Conservation (phyloP, 1,284 basidiomycete genomes). For the Cryptococcus depauperatus region DNA sequence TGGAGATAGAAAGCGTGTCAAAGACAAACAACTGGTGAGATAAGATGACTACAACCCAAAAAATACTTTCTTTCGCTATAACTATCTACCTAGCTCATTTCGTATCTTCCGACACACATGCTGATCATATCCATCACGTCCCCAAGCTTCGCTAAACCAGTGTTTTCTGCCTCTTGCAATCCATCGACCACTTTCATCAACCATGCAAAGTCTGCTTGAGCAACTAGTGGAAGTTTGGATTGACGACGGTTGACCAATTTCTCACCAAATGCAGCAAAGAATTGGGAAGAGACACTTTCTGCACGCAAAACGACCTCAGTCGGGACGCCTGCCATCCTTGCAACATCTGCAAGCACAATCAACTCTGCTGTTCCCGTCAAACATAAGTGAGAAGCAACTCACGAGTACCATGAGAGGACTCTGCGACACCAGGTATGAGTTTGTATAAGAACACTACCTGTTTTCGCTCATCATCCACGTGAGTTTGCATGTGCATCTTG, state of each 20-base stretch:
- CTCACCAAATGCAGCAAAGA: slow-evolving; percentile 74
- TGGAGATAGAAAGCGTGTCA: no score
- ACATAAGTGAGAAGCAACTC: slow-evolving; percentile 11
- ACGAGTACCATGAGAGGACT: slow-evolving; percentile 82
- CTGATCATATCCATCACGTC: slow-evolving; percentile 31
- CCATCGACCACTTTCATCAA: slow-evolving; percentile 43
- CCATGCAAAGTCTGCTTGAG: slow-evolving; percentile 80
- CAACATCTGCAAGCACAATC: slow-evolving; percentile 53
- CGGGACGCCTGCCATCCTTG: slow-evolving; percentile 75
- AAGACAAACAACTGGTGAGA: no score
- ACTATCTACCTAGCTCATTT: slow-evolving; percentile 5
- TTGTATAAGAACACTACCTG: slow-evolving; percentile 89
- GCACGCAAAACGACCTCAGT: slow-evolving; percentile 63
- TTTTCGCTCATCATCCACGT: slow-evolving; percentile 74
- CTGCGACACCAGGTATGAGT: slow-evolving; percentile 76
- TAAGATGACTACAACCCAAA: no score
- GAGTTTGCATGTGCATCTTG: slow-evolving; percentile 88
- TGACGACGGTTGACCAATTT: slow-evolving; percentile 60
- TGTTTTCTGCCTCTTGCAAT: neutral
- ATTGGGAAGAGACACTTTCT: slow-evolving; percentile 75
- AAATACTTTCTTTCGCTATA: no score
- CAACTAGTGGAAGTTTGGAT: slow-evolving; percentile 60
- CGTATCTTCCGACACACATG: slow-evolving; percentile 19
- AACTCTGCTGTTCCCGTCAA: neutral
- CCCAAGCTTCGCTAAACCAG: slow-evolving; percentile 2